Evolutionary conservation across 108 stramenopile genomes (phyloP).

Genomic region (Cyclotella cryptica): DNA sequence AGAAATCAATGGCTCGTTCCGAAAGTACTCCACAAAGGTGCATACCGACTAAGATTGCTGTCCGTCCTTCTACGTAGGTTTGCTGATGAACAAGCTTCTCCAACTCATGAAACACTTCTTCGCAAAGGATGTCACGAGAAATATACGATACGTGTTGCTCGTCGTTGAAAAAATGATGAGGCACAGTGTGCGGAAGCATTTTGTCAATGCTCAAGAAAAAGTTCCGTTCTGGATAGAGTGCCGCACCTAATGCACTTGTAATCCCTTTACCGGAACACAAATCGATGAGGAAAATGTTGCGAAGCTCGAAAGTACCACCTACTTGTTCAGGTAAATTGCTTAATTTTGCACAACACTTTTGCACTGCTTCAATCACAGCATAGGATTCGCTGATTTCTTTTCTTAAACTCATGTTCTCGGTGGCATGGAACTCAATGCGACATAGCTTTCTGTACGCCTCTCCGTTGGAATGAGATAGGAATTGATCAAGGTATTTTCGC

Average conservation of each 20-base stretch:
- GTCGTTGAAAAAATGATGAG: conserved; percentile 33
- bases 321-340: too few species aligned
- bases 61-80: conserved; percentile 15
- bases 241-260: conserved; percentile 37
- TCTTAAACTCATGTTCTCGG: conserved; percentile 37
- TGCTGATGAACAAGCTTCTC: conserved; percentile 22
- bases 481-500: conserved; percentile 43
- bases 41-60: conserved; percentile 37
- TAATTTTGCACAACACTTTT: conserved; percentile 16
- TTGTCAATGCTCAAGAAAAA: conserved; percentile 36
- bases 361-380: conserved; percentile 37
- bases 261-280: conserved; percentile 44
- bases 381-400: conserved; percentile 40
- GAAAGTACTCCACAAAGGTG: conserved; percentile 41
- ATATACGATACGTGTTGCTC: conserved; percentile 20
- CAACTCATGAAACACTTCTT: conserved; percentile 27
- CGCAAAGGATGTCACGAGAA: conserved; percentile 33
- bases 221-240: conserved; percentile 28
- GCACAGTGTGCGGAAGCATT: conserved; percentile 25
- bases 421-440: conserved; percentile 33
- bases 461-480: conserved; percentile 24
- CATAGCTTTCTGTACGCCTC: conserved; percentile 32
- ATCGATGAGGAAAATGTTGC: conserved; percentile 39
- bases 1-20: conserved; percentile 37
- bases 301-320: conserved; percentile 4